Evolutionary conservation across 805 yeast genomes (phyloP).

Genomic region (Lipomyces japonicus): DNA sequence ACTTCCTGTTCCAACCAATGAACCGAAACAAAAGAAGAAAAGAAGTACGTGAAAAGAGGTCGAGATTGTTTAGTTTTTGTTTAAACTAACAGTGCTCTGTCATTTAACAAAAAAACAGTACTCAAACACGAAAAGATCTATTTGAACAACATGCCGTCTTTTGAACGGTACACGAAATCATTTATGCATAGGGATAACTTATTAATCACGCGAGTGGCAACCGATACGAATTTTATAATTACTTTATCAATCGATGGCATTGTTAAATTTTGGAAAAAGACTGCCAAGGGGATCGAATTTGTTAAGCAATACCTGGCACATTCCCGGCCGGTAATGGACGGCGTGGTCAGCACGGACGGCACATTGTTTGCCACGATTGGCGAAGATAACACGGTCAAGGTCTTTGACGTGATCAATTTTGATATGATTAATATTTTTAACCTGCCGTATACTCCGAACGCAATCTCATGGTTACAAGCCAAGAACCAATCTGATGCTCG

Average conservation of each 20-base stretch:
- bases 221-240: constrained; percentile 30
- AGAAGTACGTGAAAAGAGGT: constrained; percentile 6
- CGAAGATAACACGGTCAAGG: constrained; percentile 29
- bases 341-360: constrained; percentile 30
- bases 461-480: constrained; percentile 35
- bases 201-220: constrained; percentile 16
- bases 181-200: constrained; percentile 30
- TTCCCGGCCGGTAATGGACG: constrained; percentile 19
- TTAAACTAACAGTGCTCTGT: too few species aligned
- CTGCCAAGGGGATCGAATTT: constrained; percentile 33
- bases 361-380: constrained; percentile 33
- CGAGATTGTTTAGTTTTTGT: background rate
- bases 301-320: constrained; percentile 37
- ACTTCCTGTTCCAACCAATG: constrained; percentile 9
- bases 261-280: constrained; percentile 39
- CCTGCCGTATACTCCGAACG: constrained; percentile 33
- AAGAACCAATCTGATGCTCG: too few species aligned
- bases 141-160: constrained; percentile 24
- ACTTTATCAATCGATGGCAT: constrained; percentile 38
- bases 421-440: constrained; percentile 41
- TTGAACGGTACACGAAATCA: constrained; percentile 31
- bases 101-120: background rate
- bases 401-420: constrained; percentile 39
- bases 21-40: too few species aligned
- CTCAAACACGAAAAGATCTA: constrained; percentile 26